phyloP scores from a whole-genome alignment of 495 filamentous ascomycete species.

The Rostrohypoxylon terebratum region DNA sequence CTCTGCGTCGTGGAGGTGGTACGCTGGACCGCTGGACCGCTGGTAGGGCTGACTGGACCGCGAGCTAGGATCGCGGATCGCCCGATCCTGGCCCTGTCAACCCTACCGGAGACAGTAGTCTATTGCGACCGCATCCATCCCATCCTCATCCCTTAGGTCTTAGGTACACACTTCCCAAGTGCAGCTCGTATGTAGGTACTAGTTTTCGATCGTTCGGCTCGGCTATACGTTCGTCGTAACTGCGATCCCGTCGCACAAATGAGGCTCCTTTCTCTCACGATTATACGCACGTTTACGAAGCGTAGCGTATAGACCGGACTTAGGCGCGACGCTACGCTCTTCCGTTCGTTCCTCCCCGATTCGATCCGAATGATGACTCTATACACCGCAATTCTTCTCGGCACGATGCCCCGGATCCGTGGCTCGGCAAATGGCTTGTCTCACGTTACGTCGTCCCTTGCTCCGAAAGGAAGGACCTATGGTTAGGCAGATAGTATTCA shows the following conservation, averaged over 20 bases:
- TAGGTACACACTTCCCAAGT: not conserved
- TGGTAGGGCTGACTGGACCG: slow-evolving; percentile 3
- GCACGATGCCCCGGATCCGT: not conserved
- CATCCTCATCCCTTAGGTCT: no score
- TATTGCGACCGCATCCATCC: slow-evolving; percentile 13
- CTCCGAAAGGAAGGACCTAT: not conserved
- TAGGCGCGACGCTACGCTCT: not conserved
- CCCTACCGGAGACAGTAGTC: not conserved
- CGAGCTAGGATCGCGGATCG: not conserved
- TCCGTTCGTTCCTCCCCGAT: not conserved
- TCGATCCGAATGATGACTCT: not conserved
- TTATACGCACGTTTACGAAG: not conserved
- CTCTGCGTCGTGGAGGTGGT: not conserved
- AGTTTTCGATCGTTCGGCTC: not conserved
- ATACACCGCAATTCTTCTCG: slow-evolving; percentile 9
- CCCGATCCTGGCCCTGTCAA: not conserved
- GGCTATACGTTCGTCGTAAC: slow-evolving; percentile 2
- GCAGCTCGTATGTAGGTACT: not conserved
- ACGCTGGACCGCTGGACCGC: no score
- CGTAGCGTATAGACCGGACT: not conserved
- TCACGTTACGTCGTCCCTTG: not conserved
- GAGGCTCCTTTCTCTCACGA: slow-evolving; percentile 8
- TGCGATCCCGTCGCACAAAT: slow-evolving; percentile 7
- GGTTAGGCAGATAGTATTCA: not conserved
- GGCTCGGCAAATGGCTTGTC: slow-evolving; percentile 5